phyloP scores from a whole-genome alignment of 2,329 filamentous ascomycete genomes.

The Thielaviopsis ethacetica region DNA sequence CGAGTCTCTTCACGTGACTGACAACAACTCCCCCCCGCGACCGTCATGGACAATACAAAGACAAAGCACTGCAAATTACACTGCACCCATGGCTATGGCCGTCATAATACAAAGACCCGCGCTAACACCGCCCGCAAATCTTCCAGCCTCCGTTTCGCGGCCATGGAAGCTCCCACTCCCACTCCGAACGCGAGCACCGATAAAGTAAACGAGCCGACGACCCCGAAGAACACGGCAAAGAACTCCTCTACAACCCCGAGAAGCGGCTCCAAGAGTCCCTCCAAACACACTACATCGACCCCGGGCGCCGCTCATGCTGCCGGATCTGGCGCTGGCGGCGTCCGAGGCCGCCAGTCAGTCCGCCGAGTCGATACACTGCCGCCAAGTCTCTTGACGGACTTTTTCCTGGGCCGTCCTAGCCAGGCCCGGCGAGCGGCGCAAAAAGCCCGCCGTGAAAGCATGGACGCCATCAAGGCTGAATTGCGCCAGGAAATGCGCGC shows the following conservation, averaged over 20 bases:
- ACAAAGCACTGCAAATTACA: neutral
- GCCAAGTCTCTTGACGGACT: conserved; percentile 36
- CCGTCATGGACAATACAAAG: neutral
- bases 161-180: conserved; percentile 3
- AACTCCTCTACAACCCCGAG: neutral
- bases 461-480: conserved; percentile 41
- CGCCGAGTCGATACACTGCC: conserved; percentile 27
- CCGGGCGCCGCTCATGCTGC: conserved; percentile 2
- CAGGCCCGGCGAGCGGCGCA: conserved; percentile 37
- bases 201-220: conserved; percentile 8
- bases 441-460: conserved; percentile 36
- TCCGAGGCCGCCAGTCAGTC: conserved; percentile 21
- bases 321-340: conserved; percentile 9
- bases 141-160: conserved; percentile 1
- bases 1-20: neutral
- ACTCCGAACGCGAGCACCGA: conserved; percentile 9
- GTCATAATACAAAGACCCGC: neutral
- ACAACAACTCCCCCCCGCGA: neutral
- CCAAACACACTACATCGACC: conserved; percentile 27
- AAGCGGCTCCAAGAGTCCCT: conserved; percentile 13
- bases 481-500: conserved; percentile 20
- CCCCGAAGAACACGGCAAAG: conserved; percentile 1
- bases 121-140: conserved; percentile 1
- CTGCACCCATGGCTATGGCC: neutral
- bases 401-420: conserved; percentile 39